These are phyloP conservation scores for Trichoderma asperelloides DNA, from an alignment of 495 filamentous ascomycete species.

Conservation along the genomic window DNA sequence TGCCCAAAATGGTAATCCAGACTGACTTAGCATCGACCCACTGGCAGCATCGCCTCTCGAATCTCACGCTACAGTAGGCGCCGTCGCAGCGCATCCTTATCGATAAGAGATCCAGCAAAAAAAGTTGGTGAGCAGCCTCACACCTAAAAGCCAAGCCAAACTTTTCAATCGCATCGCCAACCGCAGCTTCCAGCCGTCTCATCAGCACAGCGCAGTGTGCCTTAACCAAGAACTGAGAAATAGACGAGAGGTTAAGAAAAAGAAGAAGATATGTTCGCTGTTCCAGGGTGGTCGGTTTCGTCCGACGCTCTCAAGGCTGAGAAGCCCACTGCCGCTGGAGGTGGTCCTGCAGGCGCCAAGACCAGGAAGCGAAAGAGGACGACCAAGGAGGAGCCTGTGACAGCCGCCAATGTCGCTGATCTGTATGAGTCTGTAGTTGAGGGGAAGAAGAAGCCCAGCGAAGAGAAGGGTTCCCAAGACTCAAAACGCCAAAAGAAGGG, in stretches of 20 bases:
- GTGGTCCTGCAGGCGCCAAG: slow-evolving; percentile 14
- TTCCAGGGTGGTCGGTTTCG: slow-evolving; percentile 81
- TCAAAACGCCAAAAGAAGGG: slow-evolving; percentile 25
- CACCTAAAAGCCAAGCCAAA: not conserved
- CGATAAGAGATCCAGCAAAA: not conserved
- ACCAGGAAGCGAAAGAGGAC: slow-evolving; percentile 50
- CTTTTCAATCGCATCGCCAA: not conserved
- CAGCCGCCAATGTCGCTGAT: slow-evolving; percentile 59
- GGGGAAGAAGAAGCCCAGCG: slow-evolving; percentile 37
- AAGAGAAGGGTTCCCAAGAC: slow-evolving; percentile 14
- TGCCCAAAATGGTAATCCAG: too few relatives aligned
- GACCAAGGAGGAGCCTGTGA: slow-evolving; percentile 43
- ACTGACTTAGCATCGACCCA: not conserved
- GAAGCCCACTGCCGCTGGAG: slow-evolving; percentile 29
- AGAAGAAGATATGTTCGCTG: slow-evolving; percentile 66
- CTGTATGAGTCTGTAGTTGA: slow-evolving; percentile 77
- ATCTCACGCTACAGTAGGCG: not conserved
- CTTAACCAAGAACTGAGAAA: not conserved
- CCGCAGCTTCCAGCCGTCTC: not conserved
- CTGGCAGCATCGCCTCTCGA: not conserved
- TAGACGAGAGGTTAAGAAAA: not conserved
- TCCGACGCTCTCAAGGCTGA: slow-evolving; percentile 62
- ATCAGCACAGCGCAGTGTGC: not conserved
- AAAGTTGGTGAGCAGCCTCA: not conserved
- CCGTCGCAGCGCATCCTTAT: not conserved